Evolutionary conservation across 2,329 filamentous ascomycete species (phyloP), one percentile per base, ranked within the genome.

Genomic region (Pyrenophora tritici-repentis): DNA sequence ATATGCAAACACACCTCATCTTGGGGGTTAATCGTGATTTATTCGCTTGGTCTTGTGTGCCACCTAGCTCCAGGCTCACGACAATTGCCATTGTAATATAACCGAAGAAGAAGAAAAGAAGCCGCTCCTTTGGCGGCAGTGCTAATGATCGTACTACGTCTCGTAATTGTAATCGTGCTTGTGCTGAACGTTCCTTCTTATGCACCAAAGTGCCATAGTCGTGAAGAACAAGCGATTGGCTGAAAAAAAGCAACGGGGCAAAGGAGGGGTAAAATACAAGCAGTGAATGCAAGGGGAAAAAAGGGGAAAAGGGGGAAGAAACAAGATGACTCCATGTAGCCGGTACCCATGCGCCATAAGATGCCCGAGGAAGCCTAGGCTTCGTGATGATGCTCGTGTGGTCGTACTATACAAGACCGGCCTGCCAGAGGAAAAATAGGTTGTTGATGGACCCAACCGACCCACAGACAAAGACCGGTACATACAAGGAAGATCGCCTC

Each of bases 391-490:
- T 71, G 66, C 66, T 68, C 56, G 55, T 66, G 56, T 59, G 51
- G 62, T 59, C 51, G 62, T 73, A 72, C 62, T 72, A 68, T 72
- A 73, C 70, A 72, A 66, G 57, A 55, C 31, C 59, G 49, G 63
- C 55, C 56, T 62, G 62, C 58, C 57, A 50, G 52, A 48, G 49
- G 55, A 53, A 14, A 37, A 12, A 17, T n/a, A 17, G 22, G 34
- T 45, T 29, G 9, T 29, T 29, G 26, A 29, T 29, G 13, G 9
- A 38, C 13, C 16, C 24, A 32, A 31, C 32, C 8, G 16, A 32
- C 22, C 18, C 12, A 22, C 26, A 1, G 33, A 17, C 43, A 26
- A 39, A 22, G n/a, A 39, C 36, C 36, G 9, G 24, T 26, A 50
- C 31, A 57, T 58, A 56, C 59, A 64, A 67, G 59, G 65, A 53